A percentile compares a stretch with the other conserved stretches of the same genome.
These are phyloP conservation scores for Rhododendron ferrugineum DNA, from an alignment of 148 eudicot genomes.

Conservation along the genomic window DNA sequence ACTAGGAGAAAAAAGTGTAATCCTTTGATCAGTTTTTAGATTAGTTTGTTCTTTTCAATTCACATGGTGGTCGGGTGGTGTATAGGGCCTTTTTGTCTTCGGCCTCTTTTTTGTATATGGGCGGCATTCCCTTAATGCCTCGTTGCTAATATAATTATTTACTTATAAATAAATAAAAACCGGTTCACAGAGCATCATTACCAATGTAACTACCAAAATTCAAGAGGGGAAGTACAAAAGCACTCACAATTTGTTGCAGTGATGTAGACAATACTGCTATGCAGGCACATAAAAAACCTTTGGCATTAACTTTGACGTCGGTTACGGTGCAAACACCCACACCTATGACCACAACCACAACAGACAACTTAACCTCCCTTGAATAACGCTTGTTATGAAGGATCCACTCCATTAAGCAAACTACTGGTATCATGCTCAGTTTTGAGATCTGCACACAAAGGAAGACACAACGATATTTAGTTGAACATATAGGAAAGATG, in stretches of 20 bases:
- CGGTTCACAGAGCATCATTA: background rate
- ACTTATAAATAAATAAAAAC: background rate
- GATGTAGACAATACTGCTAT: slow-evolving; percentile 70
- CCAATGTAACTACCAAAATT: background rate
- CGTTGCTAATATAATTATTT: too few species aligned
- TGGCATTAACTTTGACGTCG: slow-evolving; percentile 72
- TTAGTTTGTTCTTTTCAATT: too few species aligned
- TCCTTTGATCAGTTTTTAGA: too few species aligned
- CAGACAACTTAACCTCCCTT: slow-evolving; percentile 67
- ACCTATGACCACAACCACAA: slow-evolving; percentile 72
- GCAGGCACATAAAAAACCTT: slow-evolving; percentile 72
- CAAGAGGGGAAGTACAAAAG: slow-evolving; percentile 3
- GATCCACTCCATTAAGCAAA: slow-evolving; percentile 81
- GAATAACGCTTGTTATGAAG: slow-evolving; percentile 62
- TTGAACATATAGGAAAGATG: background rate
- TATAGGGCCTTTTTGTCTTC: too few species aligned
- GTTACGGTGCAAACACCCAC: slow-evolving; percentile 88
- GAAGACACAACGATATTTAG: background rate
- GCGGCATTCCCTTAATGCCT: too few species aligned
- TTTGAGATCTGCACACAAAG: slow-evolving; percentile 53
- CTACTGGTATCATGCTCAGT: slow-evolving; percentile 86
- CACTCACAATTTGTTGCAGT: slow-evolving; percentile 77
- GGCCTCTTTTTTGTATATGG: too few species aligned
- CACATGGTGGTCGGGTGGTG: too few species aligned
- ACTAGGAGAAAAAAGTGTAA: too few species aligned